phyloP scores from a whole-genome alignment of 2,329 filamentous ascomycete species.

The Xylaria hypoxylon region DNA sequence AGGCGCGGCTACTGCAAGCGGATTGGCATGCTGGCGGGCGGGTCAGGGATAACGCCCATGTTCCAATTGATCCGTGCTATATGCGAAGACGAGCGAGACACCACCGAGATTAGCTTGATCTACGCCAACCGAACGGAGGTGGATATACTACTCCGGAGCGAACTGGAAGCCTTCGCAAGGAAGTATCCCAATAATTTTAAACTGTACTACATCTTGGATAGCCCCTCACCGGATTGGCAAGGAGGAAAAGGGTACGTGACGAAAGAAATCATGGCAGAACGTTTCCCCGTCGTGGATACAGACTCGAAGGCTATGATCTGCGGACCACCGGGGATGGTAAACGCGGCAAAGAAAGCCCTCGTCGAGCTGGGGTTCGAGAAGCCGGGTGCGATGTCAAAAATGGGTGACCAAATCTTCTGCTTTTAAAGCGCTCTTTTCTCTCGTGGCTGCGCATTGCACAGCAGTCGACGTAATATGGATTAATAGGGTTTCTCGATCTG shows the following conservation, averaged over 20 bases:
- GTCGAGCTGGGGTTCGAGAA: constrained; percentile 62
- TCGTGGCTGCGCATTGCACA: neutral
- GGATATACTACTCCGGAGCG: constrained; percentile 68
- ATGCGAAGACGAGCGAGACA: constrained; percentile 69
- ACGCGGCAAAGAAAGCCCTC: constrained; percentile 65
- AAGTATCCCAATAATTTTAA: constrained; percentile 65
- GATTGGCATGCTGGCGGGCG: constrained; percentile 68
- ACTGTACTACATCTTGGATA: constrained; percentile 66
- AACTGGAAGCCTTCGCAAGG: constrained; percentile 66
- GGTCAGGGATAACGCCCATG: constrained; percentile 66
- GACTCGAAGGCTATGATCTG: constrained; percentile 69
- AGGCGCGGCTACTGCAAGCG: constrained; percentile 55
- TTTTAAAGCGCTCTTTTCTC: constrained; percentile 33
- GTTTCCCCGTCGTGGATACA: constrained; percentile 58
- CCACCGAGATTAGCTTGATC: constrained; percentile 66
- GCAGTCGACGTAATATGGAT: neutral
- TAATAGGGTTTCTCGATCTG: neutral
- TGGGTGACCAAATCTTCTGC: constrained; percentile 65
- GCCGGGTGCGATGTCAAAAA: constrained; percentile 62
- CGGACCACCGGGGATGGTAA: constrained; percentile 71
- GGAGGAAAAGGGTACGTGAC: constrained; percentile 64
- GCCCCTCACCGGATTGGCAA: constrained; percentile 60
- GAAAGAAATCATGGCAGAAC: constrained; percentile 61
- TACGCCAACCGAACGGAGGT: constrained; percentile 69
- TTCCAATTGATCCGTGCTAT: constrained; percentile 73